Evolutionary conservation across 352 stramenopile genomes (phyloP).

Genomic region (Phytophthora multivora): DNA sequence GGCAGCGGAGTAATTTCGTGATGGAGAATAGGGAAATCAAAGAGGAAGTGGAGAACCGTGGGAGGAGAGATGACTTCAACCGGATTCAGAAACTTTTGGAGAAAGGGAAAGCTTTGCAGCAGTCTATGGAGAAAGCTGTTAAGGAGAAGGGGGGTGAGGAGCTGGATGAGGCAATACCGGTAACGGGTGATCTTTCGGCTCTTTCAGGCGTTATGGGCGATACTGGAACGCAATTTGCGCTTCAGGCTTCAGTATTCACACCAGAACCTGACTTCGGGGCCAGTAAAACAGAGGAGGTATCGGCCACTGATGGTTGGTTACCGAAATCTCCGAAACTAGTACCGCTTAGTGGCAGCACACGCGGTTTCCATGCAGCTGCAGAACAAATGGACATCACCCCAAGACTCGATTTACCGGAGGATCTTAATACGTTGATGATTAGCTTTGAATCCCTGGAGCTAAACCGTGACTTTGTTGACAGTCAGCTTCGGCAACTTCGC

Average conservation of each 20-base stretch:
- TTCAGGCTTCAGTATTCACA: too few species aligned
- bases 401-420: neutral
- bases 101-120: constrained; percentile 50
- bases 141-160: constrained; percentile 3
- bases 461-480: constrained; percentile 37
- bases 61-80: constrained; percentile 2
- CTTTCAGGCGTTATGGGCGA: too few species aligned
- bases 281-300: too few species aligned
- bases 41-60: neutral
- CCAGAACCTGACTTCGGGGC: too few species aligned
- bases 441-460: constrained; percentile 55
- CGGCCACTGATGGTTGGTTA: too few species aligned
- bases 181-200: neutral
- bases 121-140: constrained; percentile 52
- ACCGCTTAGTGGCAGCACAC: too few species aligned
- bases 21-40: neutral
- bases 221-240: too few species aligned
- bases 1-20: neutral
- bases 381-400: neutral
- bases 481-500: constrained; percentile 45
- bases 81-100: constrained; percentile 40
- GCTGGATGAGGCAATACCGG: neutral
- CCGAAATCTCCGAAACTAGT: too few species aligned
- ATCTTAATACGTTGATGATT: constrained; percentile 35
- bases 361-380: neutral